A percentile compares a stretch with the other conserved stretches of the same genome.
phyloP scores from a whole-genome alignment of 1,284 basidiomycete genomes.

The Irpex rosettiformis region DNA sequence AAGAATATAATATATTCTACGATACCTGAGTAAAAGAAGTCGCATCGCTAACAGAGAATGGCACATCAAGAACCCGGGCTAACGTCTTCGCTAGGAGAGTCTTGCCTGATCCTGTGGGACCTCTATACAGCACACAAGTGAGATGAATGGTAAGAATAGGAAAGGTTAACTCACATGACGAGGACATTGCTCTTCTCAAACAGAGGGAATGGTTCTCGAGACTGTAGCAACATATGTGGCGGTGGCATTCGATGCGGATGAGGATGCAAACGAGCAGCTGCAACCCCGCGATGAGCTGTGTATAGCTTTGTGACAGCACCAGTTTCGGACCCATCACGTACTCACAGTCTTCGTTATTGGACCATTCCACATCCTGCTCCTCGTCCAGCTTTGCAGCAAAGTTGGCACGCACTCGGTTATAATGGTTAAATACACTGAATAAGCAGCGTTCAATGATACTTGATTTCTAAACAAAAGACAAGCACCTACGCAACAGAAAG shows the following conservation, averaged over 20 bases:
- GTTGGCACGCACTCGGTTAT: constrained; percentile 76
- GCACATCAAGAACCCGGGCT: constrained; percentile 84
- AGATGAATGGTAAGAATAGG: constrained; percentile 14
- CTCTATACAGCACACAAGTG: no score
- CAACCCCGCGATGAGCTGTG: constrained; percentile 35
- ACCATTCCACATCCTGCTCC: constrained; percentile 25
- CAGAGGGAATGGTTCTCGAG: constrained; percentile 44
- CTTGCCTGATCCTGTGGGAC: constrained; percentile 88
- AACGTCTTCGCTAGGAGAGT: constrained; percentile 84
- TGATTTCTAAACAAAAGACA: neutral
- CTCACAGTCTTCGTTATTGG: constrained; percentile 15
- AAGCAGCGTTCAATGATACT: constrained; percentile 8
- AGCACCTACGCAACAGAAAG: constrained; percentile 58
- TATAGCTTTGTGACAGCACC: constrained; percentile 1
- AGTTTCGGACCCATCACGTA: constrained; percentile 24
- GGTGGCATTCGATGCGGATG: constrained; percentile 36
- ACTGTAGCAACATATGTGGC: constrained; percentile 37
- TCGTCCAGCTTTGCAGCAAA: constrained; percentile 46
- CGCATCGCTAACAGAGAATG: constrained; percentile 87
- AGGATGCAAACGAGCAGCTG: constrained; percentile 57
- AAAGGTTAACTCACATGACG: constrained; percentile 55
- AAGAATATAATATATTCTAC: no score
- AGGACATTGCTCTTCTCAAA: constrained; percentile 95
- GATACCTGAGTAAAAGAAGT: constrained; percentile 78
- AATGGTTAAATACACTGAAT: constrained; percentile 89